Evolutionary conservation across 768 basidiomycete genomes (phyloP).

Genomic region (Pisolithus sp.): DNA sequence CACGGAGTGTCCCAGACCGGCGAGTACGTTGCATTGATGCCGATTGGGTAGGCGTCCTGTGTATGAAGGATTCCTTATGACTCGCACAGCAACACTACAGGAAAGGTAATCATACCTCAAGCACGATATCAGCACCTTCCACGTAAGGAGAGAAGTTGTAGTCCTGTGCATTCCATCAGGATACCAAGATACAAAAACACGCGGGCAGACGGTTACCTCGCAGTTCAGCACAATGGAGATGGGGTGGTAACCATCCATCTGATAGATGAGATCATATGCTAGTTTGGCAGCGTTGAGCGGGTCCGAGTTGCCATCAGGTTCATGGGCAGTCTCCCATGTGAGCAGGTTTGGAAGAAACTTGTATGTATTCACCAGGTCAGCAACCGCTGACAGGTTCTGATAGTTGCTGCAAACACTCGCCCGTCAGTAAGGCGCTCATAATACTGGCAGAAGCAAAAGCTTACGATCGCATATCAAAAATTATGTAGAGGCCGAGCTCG

Average conservation of each 20-base stretch:
- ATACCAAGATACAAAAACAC: not conserved
- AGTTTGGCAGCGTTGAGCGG: constrained; percentile 50
- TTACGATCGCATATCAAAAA: constrained; percentile 73
- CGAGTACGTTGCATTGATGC: constrained; percentile 59
- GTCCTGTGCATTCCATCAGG: constrained; percentile 32
- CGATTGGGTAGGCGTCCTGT: constrained; percentile 26
- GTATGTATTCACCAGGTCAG: constrained; percentile 56
- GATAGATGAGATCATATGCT: constrained; percentile 42
- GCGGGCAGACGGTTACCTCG: constrained; percentile 11
- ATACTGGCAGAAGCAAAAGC: constrained; percentile 3
- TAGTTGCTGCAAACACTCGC: constrained; percentile 36
- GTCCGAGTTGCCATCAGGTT: constrained; percentile 64
- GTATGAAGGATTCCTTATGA: too few relatives aligned
- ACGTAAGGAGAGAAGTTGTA: constrained; percentile 57
- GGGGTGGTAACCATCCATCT: constrained; percentile 53
- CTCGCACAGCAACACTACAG: constrained; percentile 22
- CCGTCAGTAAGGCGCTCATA: not conserved
- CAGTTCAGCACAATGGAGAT: constrained; percentile 51
- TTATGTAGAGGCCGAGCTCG: constrained; percentile 43
- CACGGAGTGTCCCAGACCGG: constrained; percentile 54
- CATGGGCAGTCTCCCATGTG: constrained; percentile 67
- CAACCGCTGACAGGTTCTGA: constrained; percentile 54
- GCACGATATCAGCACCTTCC: constrained; percentile 58
- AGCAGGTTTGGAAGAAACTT: constrained; percentile 63
- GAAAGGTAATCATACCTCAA: constrained; percentile 54